Base-by-base conservation (phyloP, 345 rosid genomes). In the Erucastrum elatum region DNA sequence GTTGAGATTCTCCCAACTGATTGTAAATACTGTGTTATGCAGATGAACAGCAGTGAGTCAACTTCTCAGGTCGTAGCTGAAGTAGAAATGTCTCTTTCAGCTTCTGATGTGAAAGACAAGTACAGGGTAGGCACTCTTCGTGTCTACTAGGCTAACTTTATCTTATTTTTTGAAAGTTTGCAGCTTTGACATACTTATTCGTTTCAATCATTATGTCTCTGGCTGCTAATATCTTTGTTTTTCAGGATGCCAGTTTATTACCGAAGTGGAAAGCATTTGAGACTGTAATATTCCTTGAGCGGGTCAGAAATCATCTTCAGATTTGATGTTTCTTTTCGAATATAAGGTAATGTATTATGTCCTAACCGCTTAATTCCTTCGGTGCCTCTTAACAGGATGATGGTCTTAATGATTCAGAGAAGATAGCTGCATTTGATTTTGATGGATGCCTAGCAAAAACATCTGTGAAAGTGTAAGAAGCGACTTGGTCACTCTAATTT, bases 391-490 rank as follows among this genome's bases (percentile, higher is more conserved):
- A 35, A 71, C 64, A 93, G 98, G 98, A 89, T 78, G 98, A 88
- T 49, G 96, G 84, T 82, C 94, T 90, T 35, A 84, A 66, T 31
- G 96, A 86, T 77, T 94, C 98, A 35, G 84, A 82, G 67, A 94
- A 89, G 82, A 87, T 94, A 60, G 98, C 98, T 64, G 98, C 98
- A 53, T 94, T 94, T 88, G 98, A 94, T 82, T 94, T 94, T 78
- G 98, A 94, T 85, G 97, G 97, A 74, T 90, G 98, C 84, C 98
- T 94, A 17, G 98, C 84, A 33, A 90, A 91, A 71, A 92, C 98
- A 31, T 86, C 90, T 67, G 92, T 92, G 56, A 91, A 83, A 83
- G 88, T 88, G 98, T 90, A 86, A 80, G 80, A 37, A 67, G 59
- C 61, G 0, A 25, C 31, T 35, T 78, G 15, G 35, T 16, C 66